phyloP scores from a whole-genome alignment of 192 early-diverging fungal species.

The Chytriomyces confervae region DNA sequence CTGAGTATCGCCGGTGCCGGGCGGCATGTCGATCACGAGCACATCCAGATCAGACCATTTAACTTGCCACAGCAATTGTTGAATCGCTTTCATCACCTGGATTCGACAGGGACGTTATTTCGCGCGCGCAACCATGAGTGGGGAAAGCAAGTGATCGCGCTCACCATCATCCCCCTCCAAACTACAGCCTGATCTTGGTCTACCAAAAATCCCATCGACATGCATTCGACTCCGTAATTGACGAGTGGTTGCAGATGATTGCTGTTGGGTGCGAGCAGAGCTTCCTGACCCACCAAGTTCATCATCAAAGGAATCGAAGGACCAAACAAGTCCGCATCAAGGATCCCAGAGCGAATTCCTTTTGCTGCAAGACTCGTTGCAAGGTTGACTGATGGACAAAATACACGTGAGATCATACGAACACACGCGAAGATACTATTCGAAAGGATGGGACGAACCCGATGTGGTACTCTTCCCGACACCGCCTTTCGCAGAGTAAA shows the following conservation, averaged over 20 bases:
- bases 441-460: constrained; percentile 48
- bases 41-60: constrained; percentile 80
- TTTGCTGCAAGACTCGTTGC: constrained; percentile 65
- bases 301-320: constrained; percentile 87
- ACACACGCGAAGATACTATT: too few species aligned
- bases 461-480: constrained; percentile 90
- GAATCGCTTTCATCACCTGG: constrained; percentile 85
- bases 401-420: too few species aligned
- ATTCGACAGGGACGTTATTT: not conserved
- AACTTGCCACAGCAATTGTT: constrained; percentile 84
- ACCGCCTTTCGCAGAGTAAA: constrained; percentile 90
- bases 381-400: constrained; percentile 67
- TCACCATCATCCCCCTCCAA: constrained; percentile 90
- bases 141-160: not conserved
- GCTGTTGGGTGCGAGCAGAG: constrained; percentile 60
- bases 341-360: constrained; percentile 64
- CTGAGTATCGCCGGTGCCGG: constrained; percentile 91
- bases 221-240: constrained; percentile 88
- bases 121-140: not conserved
- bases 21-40: constrained; percentile 89
- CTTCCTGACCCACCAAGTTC: constrained; percentile 78
- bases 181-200: constrained; percentile 76
- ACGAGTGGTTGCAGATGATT: constrained; percentile 67
- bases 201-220: constrained; percentile 92
- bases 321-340: constrained; percentile 94